Base-by-base conservation (phyloP, 371 early-diverging fungal genomes). In the Actinomortierella wolfii region DNA sequence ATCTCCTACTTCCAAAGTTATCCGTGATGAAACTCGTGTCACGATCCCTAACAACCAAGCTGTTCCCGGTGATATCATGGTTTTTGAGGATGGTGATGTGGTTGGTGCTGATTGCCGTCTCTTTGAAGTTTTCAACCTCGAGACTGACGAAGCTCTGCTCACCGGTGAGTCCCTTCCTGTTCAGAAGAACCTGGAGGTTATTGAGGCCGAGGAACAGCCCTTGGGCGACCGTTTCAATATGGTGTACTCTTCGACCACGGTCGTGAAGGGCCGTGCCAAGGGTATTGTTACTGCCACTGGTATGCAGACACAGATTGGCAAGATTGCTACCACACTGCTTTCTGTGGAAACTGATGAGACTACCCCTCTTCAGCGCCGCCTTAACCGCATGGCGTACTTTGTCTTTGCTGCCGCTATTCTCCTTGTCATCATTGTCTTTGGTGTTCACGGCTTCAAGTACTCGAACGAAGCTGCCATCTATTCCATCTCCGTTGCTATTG, bases 301-400 rank as follows among this genome's bases (percentile, higher is more conserved):
- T 29, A 88, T 89, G 84, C 59, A 82, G n/a, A 95, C 97, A 8
- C 95, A 95, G 76, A 94, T 97, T 52, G 97, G 97, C 46, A 84
- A 88, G 62, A 97, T 97, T 41, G 91, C 93, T 39, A 89, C 89
- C 43, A 90, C 93, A 56, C 84, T 97, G 42, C 83, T 91, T 63
- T 86, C 89, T 34, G 81, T 83, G 26, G 84, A 86, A 20, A 81
- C 84, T 49, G 73, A 68, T 57, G 77, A 81, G 26, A 85, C 85
- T 59, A 95, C 94, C 8, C 84, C 87, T 7, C 84, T 97, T 42
- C 94, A 95, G 68, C 83, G 79, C 64, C 86, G 88, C 47, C 71
- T 96, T 44, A 85, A 86, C 64, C 82, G 71, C 40, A 86, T 96
- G 84, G 91, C 91, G 25, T 89, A 86, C 68, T 68, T 84, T 58